Base-by-base conservation (phyloP, 2,329 filamentous ascomycete genomes). In the Exophiala alcalophila region DNA sequence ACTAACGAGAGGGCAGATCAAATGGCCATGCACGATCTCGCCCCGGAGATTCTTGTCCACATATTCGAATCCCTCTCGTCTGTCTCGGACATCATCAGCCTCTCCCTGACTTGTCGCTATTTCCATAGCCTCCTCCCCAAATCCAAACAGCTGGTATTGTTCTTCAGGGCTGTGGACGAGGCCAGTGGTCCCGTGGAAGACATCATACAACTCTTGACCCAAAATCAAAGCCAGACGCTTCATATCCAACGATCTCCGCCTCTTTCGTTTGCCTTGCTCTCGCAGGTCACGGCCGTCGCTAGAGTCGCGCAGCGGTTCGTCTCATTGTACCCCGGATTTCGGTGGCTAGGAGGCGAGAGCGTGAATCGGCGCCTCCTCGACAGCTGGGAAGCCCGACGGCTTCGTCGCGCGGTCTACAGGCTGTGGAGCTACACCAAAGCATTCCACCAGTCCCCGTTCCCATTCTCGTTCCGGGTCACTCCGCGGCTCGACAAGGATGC, bases 251-350 rank as follows among this genome's bases (percentile, higher is more conserved):
- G 77, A 35, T 57, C 62, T 12, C 73, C 73, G 0, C 72, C 74
- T 1, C 65, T 80, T 39, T 79, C 76, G 1, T 62, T 74, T 37
- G 67, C 76, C 2, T 62, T 82, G 4, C 64, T 82, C 25, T 66
- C 70, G 47, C 77, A 81, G 51, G 65, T 80, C 29, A 62, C 79
- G 16, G 64, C 68, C 29, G 65, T 74, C 12, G 78, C 78, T 28
- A 65, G 68, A 10, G 65, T 78, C 1, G 78, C 78, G 4, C 68
- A 70, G 55, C 71, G 72, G 53, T 81, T 77, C 72, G 74, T 74
- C 55, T 66, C 69, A n/a, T 69, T 81, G n/a, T 82, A 80, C 54
- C 76, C 77, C 0, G 68, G 75, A 57, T 78, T 79, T 61, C 80
- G 79, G 58, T 82, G 78, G 78, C 79, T 78, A 54, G 57, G 65